Evolutionary conservation across 176 grass and related monocot species (phyloP), one percentile per base, ranked within the genome.

Genomic region (Bothriochloa decipiens): DNA sequence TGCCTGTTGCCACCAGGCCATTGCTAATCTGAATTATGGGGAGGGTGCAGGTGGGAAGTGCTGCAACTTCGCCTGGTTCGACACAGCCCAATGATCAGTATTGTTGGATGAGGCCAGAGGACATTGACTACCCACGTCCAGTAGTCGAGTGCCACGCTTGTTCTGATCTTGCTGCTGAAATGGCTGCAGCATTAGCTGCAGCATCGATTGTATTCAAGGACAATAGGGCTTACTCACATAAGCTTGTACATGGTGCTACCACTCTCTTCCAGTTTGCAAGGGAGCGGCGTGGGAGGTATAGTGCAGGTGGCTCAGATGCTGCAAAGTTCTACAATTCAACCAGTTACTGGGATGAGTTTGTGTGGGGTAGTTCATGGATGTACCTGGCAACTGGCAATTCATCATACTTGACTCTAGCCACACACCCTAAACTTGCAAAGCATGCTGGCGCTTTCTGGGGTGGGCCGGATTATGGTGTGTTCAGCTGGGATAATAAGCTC

Each of bases 401-500:
- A 14, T 90, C 92, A 5, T 98, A 95, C 76, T 86, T 98, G 62
- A 70, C 87, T 14, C 68, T 93, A 36, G 80, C 87, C 7, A 98
- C 96, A 23, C 3, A 90, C 72, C 87, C 89, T 39, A 87, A 70
- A 41, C 87, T 98, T 76, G 96, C 96, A 1, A 95, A 85, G 70
- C 77, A 95, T 85, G 96, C 91, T 37, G 92, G 93, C 9, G 89
- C 93, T 58, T 98, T 92, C 74, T 90, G 91, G 91, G 91, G 80
- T 68, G 91, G 85, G 22, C 85, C 85, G 1, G 85, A 93, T 72
- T 95, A 95, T 86, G 96, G 96, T 2, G 89, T 98, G 28, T 92
- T 98, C 88, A 98, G 96, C 83, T 98, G 96, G 96, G 91, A 98
- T 80, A 95, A 95, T 91, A 95, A 98, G 74, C 85, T 98, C 79